Percentiles rank a stretch among this genome's conserved stretches.
phyloP scores from a whole-genome alignment of 371 early-diverging fungal species.

The Lichtheimia ornata region DNA sequence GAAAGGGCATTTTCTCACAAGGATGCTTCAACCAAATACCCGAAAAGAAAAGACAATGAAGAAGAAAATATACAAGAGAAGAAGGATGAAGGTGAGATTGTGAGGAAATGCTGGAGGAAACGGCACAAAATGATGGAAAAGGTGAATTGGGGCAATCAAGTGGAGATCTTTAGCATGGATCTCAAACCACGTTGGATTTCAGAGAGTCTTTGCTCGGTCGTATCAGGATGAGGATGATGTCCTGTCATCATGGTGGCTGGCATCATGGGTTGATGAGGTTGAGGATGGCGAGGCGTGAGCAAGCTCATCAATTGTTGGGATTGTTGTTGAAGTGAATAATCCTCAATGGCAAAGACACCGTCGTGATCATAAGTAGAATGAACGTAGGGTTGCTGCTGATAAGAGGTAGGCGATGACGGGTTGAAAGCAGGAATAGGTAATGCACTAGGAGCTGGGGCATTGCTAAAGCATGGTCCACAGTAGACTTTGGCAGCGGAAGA shows the following conservation, averaged over 20 bases:
- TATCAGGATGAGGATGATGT: background rate
- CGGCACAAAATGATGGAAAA: background rate
- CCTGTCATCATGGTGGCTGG: conserved; percentile 1
- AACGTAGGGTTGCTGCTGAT: background rate
- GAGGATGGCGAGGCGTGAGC: conserved; percentile 5
- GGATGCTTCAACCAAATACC: background rate
- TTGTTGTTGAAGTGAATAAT: conserved; percentile 33
- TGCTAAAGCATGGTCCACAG: conserved; percentile 82
- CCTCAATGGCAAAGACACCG: conserved; percentile 16
- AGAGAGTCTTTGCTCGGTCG: conserved; percentile 26
- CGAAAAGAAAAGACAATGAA: background rate
- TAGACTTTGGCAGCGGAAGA: conserved; percentile 45
- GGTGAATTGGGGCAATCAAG: conserved; percentile 20
- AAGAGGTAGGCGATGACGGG: background rate
- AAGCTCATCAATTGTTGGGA: conserved; percentile 37
- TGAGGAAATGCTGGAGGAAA: background rate
- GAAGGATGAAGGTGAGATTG: background rate
- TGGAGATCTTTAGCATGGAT: conserved; percentile 49
- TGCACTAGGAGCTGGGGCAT: conserved; percentile 74
- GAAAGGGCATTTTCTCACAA: conserved; percentile 1
- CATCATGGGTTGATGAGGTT: background rate
- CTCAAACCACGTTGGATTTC: conserved; percentile 50
- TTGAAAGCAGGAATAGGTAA: conserved; percentile 73
- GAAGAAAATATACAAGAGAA: conserved; percentile 3
- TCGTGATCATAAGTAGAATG: conserved; percentile 16